Evolutionary conservation across 2,329 filamentous ascomycete species (phyloP), one percentile per base, ranked within the genome.

Genomic region (Nakataea oryzae): DNA sequence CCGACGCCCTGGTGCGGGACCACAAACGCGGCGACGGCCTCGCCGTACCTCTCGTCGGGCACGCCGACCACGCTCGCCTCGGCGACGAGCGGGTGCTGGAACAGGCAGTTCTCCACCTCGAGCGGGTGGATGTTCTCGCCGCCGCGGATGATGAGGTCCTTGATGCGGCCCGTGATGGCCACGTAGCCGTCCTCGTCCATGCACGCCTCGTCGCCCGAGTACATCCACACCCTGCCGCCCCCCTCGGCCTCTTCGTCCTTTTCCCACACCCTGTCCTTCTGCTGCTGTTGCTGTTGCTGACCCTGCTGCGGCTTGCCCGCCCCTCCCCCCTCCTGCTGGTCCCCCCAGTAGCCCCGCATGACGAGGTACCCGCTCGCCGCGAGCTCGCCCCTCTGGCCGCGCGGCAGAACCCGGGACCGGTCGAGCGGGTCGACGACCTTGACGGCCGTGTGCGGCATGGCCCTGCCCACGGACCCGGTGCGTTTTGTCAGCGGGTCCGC

Each of bases 41-140:
- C 95, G 2, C 95, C 95, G 68, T 96, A 90, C 68, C 82, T 82
- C 67, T 88, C 84, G 72, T 97, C 91, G 0, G 89, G 87, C 0
- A 97, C 76, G 0, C 93, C 95, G 0, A 96, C 90, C 1, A 96
- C 90, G 66, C 87, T 90, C 3, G 86, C 91, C 66, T 97, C 91
- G 17, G 81, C 79, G 0, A 97, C 80, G 3, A 80, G 79, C 2
- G 84, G 80, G 70, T 93, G 87, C 54, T 84, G 83, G 64, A 96
- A 86, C 7, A 97, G 80, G 67, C 86, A 93, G 71, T 96, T 93
- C 73, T 99, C 95, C 3, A 97, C 82, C 73, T 97, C 95, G 7
- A 96, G 79, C 0, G 95, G 95, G 72, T 96, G 91, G 62, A 97
- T 96, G 72, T 99, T 99, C 73, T 97, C 95, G 28, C 95, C 95